phyloP scores from a whole-genome alignment of 371 early-diverging fungal genomes.

The Mortierella sp. region DNA sequence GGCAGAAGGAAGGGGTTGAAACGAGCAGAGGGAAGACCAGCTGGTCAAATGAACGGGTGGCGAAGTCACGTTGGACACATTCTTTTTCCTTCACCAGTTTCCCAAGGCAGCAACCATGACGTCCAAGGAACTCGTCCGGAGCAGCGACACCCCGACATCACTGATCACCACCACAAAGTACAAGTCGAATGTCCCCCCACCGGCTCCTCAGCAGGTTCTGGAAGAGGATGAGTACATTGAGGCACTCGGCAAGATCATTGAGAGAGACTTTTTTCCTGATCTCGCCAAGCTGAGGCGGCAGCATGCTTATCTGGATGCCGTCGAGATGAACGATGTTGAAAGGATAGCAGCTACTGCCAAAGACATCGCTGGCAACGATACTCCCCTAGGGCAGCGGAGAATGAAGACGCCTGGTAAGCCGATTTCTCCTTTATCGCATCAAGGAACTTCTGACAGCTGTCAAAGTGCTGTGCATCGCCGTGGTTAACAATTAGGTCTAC shows the following conservation, averaged over 20 bases:
- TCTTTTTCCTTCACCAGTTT: too few species aligned
- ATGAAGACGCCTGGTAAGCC: slow-evolving; percentile 46
- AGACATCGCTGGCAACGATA: slow-evolving; percentile 49
- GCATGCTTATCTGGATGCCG: slow-evolving; percentile 54
- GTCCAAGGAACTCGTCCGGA: slow-evolving; percentile 5
- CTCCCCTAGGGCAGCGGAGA: slow-evolving; percentile 34
- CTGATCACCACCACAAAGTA: slow-evolving; percentile 17
- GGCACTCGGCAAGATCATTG: slow-evolving; percentile 80
- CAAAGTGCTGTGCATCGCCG: too few species aligned
- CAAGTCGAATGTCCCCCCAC: slow-evolving; percentile 35
- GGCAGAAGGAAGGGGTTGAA: too few species aligned
- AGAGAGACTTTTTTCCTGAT: slow-evolving; percentile 88
- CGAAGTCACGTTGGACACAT: too few species aligned
- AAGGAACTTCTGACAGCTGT: too few species aligned
- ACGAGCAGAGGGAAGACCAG: too few species aligned
- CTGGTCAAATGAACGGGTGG: too few species aligned
- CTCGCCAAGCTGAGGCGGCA: slow-evolving; percentile 68
- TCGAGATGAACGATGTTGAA: slow-evolving; percentile 43
- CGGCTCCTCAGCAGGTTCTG: slow-evolving; percentile 55
- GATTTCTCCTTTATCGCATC: too few species aligned
- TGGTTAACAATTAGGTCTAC: too few species aligned
- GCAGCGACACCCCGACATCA: background rate
- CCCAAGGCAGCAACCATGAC: too few species aligned
- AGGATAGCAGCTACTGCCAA: slow-evolving; percentile 51
- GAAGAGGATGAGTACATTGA: slow-evolving; percentile 86